Base-by-base conservation (phyloP, 2,329 filamentous ascomycete genomes). In the Cordyceps tenuipes region DNA sequence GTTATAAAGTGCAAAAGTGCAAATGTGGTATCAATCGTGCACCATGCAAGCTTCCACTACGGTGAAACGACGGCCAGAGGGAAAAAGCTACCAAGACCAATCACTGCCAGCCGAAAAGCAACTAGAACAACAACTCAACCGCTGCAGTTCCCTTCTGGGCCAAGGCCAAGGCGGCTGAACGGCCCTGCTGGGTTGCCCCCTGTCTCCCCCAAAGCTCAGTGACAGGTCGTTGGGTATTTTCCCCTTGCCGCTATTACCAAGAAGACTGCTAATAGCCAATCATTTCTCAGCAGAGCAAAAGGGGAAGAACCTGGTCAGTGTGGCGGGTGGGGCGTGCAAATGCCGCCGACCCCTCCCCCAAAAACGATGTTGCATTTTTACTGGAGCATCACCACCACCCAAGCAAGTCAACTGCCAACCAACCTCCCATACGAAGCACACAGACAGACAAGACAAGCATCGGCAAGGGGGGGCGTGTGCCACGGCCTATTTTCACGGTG, bases 41-140 rank as follows among this genome's bases (percentile, higher is more conserved):
- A 23, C 60, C 60, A 44, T 21, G 29, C 54, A 57, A 44, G 9
- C n/a, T n/a, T 10, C 23, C 4, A 49, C 43, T 61, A n/a, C n/a
- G 54, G 60, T 62, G 60, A 56, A 62, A 62, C 60, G 50, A 52
- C 23, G 39, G 19, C 8, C 15, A 15, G 43, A 48, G 34, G 21
- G 54, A 50, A 46, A 57, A 36, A 36, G 9, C 12, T 39, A 50
- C 57, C 41, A 29, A 46, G 26, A 19, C 44, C 44, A 34, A 21
- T 39, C 31, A 26, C 19, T 43, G 44, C 43, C n/a, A 23, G n/a
- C 15, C 19, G 12, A 36, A 36, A 36, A 36, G 34, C 10, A 36
- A 36, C 34, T 36, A 36, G 34, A 47, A 48, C 44, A 47, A 41
- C 44, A 54, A 52, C 46, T 12, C 46, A 49, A 13, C 23, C 48